Evolutionary conservation across 1,284 basidiomycete species (phyloP), one percentile per base, ranked within the genome.

Genomic region (Leccinum insigne): DNA sequence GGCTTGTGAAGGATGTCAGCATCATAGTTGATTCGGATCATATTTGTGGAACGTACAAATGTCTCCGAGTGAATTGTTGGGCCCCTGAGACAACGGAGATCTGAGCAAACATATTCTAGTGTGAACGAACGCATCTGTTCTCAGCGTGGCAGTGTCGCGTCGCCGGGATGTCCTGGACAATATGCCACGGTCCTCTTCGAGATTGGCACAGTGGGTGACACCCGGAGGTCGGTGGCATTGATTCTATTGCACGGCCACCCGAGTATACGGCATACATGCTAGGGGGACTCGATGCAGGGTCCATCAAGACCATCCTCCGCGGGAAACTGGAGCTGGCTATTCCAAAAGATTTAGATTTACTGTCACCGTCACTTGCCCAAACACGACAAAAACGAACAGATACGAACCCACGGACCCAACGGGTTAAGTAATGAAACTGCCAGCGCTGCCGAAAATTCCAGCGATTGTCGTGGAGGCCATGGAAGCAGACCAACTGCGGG

Each of bases 381-480:
- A 62, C 52, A 32, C 58, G 42, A 6, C 49, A 23, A 52, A 52
- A 52, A 52, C 18, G 49, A 47, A 18, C n/a, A 47, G 44, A 47
- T 47, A 47, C 44, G 44, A 7, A 52, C 49, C 49, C 18, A 52
- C 49, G 49, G 49, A 52, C 49, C 21, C 49, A 21, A 52, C 49
- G 49, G 49, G 49, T 52, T 52, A 52, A 52, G 49, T 52, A 52
- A 52, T 52, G 49, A 52, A 21, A 52, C 49, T 5, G 49, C 49
- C 49, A 52, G 49, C 49, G 49, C 49, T 52, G 49, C 54, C 54
- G 26, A 52, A 61, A 71, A 63, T 21, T 38, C 56, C 21, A 44
- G 38, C 10, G 21, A 66, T 26, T 32, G 40, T 60, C 13, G 63
- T 54, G 35, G 38, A 61, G 44, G 21, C n/a, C 68, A 35, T 54